A percentile compares a stretch with the other conserved stretches of the same genome.
These are phyloP conservation scores for Corymbia citriodora DNA, from an alignment of 441 rosid species.

Conservation along the genomic window DNA sequence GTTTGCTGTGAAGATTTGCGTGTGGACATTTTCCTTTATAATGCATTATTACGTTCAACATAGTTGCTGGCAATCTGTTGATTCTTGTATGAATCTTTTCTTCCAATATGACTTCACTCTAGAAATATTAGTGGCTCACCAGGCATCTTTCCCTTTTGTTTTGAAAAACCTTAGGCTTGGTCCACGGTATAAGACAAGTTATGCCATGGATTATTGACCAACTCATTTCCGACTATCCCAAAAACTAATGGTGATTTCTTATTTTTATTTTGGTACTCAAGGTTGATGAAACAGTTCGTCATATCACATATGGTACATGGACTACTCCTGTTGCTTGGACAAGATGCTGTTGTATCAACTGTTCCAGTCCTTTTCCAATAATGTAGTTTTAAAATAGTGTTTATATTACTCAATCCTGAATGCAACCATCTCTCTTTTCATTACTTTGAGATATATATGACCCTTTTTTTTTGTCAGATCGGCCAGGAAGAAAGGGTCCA, in stretches of 20 bases:
- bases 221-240: neutral
- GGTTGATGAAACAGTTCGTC: neutral
- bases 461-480: conserved; percentile 39
- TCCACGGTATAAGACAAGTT: neutral
- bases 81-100: neutral
- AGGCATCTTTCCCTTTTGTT: neutral
- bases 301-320: neutral
- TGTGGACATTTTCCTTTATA: neutral
- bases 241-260: neutral
- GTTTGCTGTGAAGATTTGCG: neutral
- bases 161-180: neutral
- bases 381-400: neutral
- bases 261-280: neutral
- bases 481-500: conserved; percentile 89
- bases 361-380: neutral
- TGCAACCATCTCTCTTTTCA: neutral
- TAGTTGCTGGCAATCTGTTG: neutral
- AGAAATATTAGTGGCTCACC: neutral
- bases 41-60: neutral
- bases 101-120: neutral
- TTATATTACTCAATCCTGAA: neutral
- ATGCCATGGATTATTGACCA: neutral
- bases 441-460: neutral
- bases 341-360: neutral
- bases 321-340: neutral